A percentile compares a stretch with the other conserved stretches of the same genome.
These are phyloP conservation scores for Endothia cerciana DNA, from an alignment of 2,329 filamentous ascomycete genomes.

Conservation along the genomic window DNA sequence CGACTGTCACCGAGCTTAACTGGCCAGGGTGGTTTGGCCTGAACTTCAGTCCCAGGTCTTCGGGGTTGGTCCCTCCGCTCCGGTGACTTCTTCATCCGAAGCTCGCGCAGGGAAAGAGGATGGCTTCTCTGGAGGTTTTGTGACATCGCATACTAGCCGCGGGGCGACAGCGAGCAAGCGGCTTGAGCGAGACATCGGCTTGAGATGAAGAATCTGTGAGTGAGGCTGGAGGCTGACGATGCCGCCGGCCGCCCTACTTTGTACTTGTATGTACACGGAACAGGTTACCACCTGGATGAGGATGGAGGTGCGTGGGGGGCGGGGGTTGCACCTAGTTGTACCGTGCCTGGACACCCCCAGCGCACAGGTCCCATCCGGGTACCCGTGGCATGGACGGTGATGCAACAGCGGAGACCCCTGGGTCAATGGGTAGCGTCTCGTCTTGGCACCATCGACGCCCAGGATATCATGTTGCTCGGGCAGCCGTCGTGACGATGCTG, in stretches of 20 bases:
- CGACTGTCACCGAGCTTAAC: slow-evolving; percentile 1
- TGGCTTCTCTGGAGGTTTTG: background rate
- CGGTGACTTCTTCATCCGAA: background rate
- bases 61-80: slow-evolving; percentile 1
- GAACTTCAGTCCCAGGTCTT: slow-evolving; percentile 6
- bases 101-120: background rate
- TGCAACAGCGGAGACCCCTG: slow-evolving; percentile 14
- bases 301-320: no score
- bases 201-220: background rate
- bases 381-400: slow-evolving; percentile 1
- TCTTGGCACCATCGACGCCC: slow-evolving; percentile 11
- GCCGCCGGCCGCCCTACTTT: background rate
- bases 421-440: background rate
- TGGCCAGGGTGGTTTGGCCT: slow-evolving; percentile 2
- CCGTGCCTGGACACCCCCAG: slow-evolving; percentile 7
- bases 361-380: background rate
- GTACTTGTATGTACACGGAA: background rate
- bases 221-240: slow-evolving; percentile 12
- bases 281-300: background rate
- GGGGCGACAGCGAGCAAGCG: no score
- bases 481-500: background rate
- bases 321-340: no score
- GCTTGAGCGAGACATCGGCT: background rate
- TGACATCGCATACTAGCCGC: background rate
- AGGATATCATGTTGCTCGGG: background rate